Evolutionary conservation across 2,329 filamentous ascomycete species (phyloP), one percentile per base, ranked within the genome.

Genomic region (Sphaerulina populicola): DNA sequence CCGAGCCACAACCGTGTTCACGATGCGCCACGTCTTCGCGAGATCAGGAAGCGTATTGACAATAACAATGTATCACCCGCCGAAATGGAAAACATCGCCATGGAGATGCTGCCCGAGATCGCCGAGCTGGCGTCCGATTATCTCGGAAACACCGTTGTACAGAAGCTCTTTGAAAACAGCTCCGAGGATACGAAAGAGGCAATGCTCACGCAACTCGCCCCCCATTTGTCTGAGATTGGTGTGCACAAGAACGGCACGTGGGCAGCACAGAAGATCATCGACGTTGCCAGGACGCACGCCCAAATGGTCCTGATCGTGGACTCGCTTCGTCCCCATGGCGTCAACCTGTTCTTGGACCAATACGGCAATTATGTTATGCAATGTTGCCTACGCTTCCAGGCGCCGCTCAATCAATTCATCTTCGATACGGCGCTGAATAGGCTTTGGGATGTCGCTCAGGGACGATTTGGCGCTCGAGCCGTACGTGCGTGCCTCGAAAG

Each of bases 231-330:
- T 23, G 90, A 97, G 71, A 96, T 97, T 70, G 93, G 93, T 62
- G 83, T 96, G 6, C 93, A 98, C 78, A 98, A 98, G 79, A 98
- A 98, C 64, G 93, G 93, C 56, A 98, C 93, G 1, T 98, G 93
- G 93, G 93, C 93, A 49, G 93, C 93, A 1, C 93, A 98, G 72
- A 98, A 97, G 77, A 97, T 98, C 64, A 97, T 98, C 60, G 91
- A 97, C 64, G 88, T 95, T 6, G 91, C 89, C 68, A 88, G 93
- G 71, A 88, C 86, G 0, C 82, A 85, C 5, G 74, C 76, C 37
- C 90, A 97, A 71, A 91, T 93, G 83, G 73, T 76, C 42, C 74
- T 88, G 72, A 91, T 98, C 64, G 85, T 93, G 27, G 82, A 94
- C 57, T 79, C 88, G 59, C 76, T 97, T 29, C 85, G 85, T 3